These are phyloP conservation scores for Letharia lupina DNA, from an alignment of 495 filamentous ascomycete species.

Conservation along the genomic window DNA sequence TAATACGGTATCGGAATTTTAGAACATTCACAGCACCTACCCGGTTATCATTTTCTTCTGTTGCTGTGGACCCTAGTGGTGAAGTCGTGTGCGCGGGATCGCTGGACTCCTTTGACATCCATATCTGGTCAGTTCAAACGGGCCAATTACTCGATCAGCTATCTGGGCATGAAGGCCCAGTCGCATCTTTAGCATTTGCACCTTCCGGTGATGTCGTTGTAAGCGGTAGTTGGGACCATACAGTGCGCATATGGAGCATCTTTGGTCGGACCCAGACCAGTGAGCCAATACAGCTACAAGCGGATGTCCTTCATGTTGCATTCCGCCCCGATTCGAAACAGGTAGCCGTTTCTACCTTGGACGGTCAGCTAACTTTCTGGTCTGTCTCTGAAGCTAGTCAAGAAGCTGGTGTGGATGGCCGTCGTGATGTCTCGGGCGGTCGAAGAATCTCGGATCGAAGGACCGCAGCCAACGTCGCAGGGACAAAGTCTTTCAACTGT, in stretches of 20 bases:
- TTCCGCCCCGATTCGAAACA: conserved; percentile 87
- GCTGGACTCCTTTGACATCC: conserved; percentile 90
- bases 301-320: conserved; percentile 80
- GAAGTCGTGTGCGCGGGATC: conserved; percentile 94
- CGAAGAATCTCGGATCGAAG: conserved; percentile 77
- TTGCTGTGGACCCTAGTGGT: conserved; percentile 93
- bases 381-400: conserved; percentile 79
- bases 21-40: conserved; percentile 91
- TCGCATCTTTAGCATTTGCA: conserved; percentile 78
- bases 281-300: conserved; percentile 81
- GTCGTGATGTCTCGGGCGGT: conserved; percentile 87
- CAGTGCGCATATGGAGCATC: conserved; percentile 89
- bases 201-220: conserved; percentile 74
- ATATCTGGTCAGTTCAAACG: conserved; percentile 97
- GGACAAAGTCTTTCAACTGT: conserved; percentile 81
- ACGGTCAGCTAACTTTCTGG: conserved; percentile 95
- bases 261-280: conserved; percentile 90
- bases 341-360: conserved; percentile 82
- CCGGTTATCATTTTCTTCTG: conserved; percentile 79
- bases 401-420: conserved; percentile 70
- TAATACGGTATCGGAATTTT: conserved; percentile 94
- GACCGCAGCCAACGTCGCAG: conserved; percentile 80
- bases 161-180: conserved; percentile 86
- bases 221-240: conserved; percentile 92
- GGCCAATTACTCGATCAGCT: conserved; percentile 88